Evolutionary conservation across 2,329 filamentous ascomycete species (phyloP).

Genomic region (Aspergillus thermomutatus): DNA sequence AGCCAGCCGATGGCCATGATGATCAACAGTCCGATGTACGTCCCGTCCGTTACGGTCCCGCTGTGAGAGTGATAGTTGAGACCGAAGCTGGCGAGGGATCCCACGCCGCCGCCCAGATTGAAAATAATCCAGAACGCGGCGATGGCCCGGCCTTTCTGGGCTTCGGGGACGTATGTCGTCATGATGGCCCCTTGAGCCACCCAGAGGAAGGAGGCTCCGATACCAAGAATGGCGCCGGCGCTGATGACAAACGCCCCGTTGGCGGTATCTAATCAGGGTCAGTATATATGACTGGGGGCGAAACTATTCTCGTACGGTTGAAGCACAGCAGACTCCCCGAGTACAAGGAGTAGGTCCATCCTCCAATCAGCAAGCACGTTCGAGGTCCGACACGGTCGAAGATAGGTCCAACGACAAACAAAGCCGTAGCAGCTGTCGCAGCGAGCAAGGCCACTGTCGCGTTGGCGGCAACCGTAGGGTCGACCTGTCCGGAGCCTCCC

Average conservation of each 20-base stretch:
- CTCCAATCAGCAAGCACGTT: conserved; percentile 43
- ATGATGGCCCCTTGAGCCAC: conserved; percentile 49
- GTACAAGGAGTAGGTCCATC: conserved; percentile 48
- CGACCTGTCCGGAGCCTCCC: conserved; percentile 47
- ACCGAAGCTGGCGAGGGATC: conserved; percentile 44
- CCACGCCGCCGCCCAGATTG: conserved; percentile 45
- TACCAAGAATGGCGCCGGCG: conserved; percentile 44
- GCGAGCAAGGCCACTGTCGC: conserved; percentile 45
- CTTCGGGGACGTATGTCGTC: conserved; percentile 45
- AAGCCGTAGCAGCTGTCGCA: conserved; percentile 42
- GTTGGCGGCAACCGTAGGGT: conserved; percentile 46
- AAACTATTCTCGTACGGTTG: conserved; percentile 31
- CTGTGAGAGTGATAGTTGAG: conserved; percentile 42
- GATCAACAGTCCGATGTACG: conserved; percentile 49
- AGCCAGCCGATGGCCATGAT: conserved; percentile 51
- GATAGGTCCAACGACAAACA: conserved; percentile 46
- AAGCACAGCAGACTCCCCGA: conserved; percentile 45
- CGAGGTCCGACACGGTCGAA: conserved; percentile 44
- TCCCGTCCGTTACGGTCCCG: conserved; percentile 48
- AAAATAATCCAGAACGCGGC: conserved; percentile 48
- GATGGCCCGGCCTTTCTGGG: conserved; percentile 44
- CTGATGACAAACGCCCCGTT: conserved; percentile 47
- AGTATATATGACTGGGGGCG: background rate
- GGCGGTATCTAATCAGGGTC: conserved; percentile 19
- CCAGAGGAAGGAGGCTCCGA: conserved; percentile 47